Evolutionary conservation across 495 filamentous ascomycete genomes (phyloP).

Genomic region (Acidiella bohemica): DNA sequence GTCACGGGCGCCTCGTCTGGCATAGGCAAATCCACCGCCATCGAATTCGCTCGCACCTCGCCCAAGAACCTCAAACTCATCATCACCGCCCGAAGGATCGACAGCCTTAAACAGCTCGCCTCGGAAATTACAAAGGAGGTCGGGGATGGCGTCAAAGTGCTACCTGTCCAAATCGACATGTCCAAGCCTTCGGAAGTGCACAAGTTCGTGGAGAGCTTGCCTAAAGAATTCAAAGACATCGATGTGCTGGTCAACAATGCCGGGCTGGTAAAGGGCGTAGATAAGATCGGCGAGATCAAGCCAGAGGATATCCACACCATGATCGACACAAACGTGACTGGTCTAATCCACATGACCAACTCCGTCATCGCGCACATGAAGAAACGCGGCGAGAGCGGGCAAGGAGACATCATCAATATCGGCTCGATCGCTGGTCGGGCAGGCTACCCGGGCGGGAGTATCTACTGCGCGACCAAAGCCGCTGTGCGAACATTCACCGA

Average conservation of each 20-base stretch:
- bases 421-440: constrained; percentile 90
- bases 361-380: constrained; percentile 76
- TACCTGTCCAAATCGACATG: constrained; percentile 76
- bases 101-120: constrained; percentile 61
- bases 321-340: constrained; percentile 86
- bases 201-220: constrained; percentile 58
- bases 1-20: constrained; percentile 90
- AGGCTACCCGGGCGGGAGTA: constrained; percentile 75
- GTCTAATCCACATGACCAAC: constrained; percentile 95
- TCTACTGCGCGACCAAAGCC: constrained; percentile 96
- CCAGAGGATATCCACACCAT: constrained; percentile 75
- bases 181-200: constrained; percentile 64
- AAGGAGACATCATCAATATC: constrained; percentile 93
- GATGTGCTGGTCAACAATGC: constrained; percentile 95
- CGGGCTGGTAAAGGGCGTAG: constrained; percentile 78
- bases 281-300: constrained; percentile 69
- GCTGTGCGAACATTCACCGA: constrained; percentile 86
- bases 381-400: constrained; percentile 60
- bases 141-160: constrained; percentile 66
- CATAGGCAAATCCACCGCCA: constrained; percentile 72
- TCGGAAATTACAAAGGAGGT: constrained; percentile 66
- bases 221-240: constrained; percentile 72
- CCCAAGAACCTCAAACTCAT: constrained; percentile 73
- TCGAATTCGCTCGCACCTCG: constrained; percentile 82
- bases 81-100: constrained; percentile 71